phyloP scores from a whole-genome alignment of 2,329 filamentous ascomycete genomes.

The Paecilomyces fulvus region DNA sequence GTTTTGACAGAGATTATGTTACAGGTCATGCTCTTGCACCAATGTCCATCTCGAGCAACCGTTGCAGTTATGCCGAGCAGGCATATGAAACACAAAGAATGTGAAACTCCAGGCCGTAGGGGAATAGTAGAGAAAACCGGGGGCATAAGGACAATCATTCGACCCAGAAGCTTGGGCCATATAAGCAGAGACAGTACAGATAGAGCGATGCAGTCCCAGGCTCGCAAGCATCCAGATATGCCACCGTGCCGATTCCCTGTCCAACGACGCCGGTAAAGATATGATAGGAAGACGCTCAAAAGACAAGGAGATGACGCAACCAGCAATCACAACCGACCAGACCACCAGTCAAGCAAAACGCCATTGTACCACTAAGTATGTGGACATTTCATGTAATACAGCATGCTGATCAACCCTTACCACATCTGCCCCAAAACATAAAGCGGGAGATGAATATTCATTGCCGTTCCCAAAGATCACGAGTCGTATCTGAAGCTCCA shows the following conservation, averaged over 20 bases:
- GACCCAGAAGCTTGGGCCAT: background rate
- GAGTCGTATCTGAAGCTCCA: background rate
- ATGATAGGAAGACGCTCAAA: background rate
- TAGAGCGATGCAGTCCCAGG: background rate
- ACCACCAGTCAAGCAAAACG: background rate
- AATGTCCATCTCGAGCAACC: background rate
- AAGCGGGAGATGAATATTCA: background rate
- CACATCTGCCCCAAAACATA: background rate
- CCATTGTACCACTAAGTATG: background rate
- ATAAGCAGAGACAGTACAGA: background rate
- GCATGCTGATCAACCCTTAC: background rate
- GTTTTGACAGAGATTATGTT: background rate
- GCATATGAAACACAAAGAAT: background rate
- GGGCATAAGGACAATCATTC: background rate
- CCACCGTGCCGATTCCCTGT: background rate
- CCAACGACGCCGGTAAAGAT: background rate
- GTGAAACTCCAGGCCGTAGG: background rate
- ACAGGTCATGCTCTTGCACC: background rate
- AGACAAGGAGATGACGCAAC: background rate
- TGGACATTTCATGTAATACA: background rate
- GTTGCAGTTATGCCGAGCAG: background rate
- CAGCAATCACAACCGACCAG: background rate
- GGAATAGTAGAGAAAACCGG: background rate
- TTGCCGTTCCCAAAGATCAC: background rate
- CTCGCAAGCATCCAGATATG: background rate